Conservation (phyloP, 805 yeast species). For the Myxozyma monticola region DNA sequence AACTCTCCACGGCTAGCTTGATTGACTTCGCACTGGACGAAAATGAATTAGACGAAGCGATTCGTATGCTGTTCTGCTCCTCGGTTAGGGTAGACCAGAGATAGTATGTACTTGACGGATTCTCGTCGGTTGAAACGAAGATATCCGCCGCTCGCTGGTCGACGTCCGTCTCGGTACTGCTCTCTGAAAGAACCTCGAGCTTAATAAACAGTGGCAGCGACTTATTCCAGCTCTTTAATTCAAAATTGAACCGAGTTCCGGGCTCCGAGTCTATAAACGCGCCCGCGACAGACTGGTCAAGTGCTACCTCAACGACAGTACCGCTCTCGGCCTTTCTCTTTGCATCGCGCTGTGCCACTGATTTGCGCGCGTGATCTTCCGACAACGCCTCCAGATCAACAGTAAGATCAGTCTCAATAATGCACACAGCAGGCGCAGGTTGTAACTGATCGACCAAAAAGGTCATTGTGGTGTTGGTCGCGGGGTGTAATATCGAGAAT, state of each 20-base stretch:
- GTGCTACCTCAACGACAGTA: not conserved
- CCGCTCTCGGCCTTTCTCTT: slow-evolving; percentile 10
- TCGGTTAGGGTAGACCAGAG: slow-evolving; percentile 33
- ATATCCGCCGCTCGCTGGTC: slow-evolving; percentile 23
- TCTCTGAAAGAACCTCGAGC: slow-evolving; percentile 2
- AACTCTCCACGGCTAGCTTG: slow-evolving; percentile 18
- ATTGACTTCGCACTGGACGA: slow-evolving; percentile 13
- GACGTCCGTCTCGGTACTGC: slow-evolving; percentile 27
- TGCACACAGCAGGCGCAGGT: slow-evolving; percentile 47
- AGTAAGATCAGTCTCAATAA: slow-evolving; percentile 58
- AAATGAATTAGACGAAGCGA: slow-evolving; percentile 14
- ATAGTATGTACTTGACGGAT: slow-evolving; percentile 24
- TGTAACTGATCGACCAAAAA: slow-evolving; percentile 45
- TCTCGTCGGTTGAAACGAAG: slow-evolving; percentile 25
- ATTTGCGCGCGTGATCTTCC: slow-evolving; percentile 47
- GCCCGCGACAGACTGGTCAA: slow-evolving; percentile 28
- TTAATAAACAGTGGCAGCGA: slow-evolving; percentile 29
- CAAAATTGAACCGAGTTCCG: slow-evolving; percentile 21
- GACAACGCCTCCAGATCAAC: slow-evolving; percentile 46
- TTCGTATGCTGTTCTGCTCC: slow-evolving; percentile 8
- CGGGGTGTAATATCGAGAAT: slow-evolving; percentile 40
- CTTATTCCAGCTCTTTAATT: slow-evolving; percentile 34
- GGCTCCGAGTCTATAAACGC: not conserved
- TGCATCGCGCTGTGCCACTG: slow-evolving; percentile 32
- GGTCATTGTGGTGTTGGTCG: slow-evolving; percentile 29